Evolutionary conservation across 495 filamentous ascomycete genomes (phyloP).

Genomic region (Penicillium tannophilum): DNA sequence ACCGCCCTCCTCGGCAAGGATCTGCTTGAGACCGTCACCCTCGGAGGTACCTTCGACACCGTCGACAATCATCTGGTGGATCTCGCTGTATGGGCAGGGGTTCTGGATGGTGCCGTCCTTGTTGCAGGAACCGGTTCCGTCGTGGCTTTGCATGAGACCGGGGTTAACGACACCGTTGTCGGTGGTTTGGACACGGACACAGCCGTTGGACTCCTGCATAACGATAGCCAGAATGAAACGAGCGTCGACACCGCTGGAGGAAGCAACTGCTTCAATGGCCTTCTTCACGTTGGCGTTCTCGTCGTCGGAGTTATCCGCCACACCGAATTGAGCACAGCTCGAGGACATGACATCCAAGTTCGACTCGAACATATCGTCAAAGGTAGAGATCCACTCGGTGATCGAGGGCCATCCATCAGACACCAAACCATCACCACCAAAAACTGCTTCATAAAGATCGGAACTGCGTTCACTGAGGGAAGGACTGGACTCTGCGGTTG

Average conservation of each 20-base stretch:
- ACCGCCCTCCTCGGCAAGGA: conserved; percentile 31
- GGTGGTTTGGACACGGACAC: conserved; percentile 54
- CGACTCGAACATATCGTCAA: conserved; percentile 29
- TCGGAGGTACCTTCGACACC: conserved; percentile 41
- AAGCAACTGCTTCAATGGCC: conserved; percentile 42
- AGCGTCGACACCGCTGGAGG: conserved; percentile 43
- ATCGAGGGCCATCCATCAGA: conserved; percentile 28
- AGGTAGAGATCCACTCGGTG: conserved; percentile 20
- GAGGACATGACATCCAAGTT: conserved; percentile 44
- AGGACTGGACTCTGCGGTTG: conserved; percentile 16
- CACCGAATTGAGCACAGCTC: conserved; percentile 46
- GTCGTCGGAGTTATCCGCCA: conserved; percentile 37
- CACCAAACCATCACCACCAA: conserved; percentile 23
- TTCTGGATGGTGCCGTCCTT: conserved; percentile 29
- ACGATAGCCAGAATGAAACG: conserved; percentile 61
- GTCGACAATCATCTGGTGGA: conserved; percentile 53
- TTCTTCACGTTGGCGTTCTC: conserved; percentile 45
- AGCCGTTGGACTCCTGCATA: conserved; percentile 63
- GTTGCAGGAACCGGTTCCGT: conserved; percentile 51
- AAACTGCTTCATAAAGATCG: conserved; percentile 19
- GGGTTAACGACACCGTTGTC: conserved; percentile 51
- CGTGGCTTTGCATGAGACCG: conserved; percentile 58
- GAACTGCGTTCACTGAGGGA: conserved; percentile 22
- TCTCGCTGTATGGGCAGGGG: conserved; percentile 49
- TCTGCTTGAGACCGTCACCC: conserved; percentile 47